Percentiles rank a stretch among this genome's conserved stretches.
Evolutionary conservation across 441 rosid genomes (phyloP).

Genomic region (Pelargonium cotyledonis): DNA sequence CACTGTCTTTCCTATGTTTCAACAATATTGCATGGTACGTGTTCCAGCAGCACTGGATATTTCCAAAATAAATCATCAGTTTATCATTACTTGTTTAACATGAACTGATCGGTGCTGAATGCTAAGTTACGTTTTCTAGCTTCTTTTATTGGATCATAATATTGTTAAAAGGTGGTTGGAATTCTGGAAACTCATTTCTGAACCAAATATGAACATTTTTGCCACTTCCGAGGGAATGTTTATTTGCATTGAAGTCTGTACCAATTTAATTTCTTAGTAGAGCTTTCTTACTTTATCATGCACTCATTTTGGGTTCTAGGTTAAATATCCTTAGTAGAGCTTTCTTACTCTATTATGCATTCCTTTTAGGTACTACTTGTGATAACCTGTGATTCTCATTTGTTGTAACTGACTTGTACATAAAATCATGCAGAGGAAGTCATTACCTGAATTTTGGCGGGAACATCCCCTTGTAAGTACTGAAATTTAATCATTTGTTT

Average conservation of each 20-base stretch:
- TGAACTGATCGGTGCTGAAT: background rate
- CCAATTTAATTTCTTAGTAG: too few relatives aligned
- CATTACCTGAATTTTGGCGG: conserved; percentile 8
- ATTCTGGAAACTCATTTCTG: background rate
- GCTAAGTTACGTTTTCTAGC: background rate
- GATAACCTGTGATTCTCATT: background rate
- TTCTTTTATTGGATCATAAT: background rate
- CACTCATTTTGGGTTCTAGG: too few relatives aligned
- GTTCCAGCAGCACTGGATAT: conserved; percentile 3
- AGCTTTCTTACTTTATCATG: too few relatives aligned
- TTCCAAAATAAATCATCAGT: background rate
- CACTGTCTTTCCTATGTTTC: conserved; percentile 75
- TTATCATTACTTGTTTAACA: background rate
- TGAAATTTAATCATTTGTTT: background rate
- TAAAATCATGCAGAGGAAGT: conserved; percentile 7
- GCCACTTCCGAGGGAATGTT: too few relatives aligned
- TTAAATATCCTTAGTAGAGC: background rate
- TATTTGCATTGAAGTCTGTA: too few relatives aligned
- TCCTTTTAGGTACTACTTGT: background rate
- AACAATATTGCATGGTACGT: conserved; percentile 86
- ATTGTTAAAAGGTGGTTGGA: background rate
- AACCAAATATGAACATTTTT: too few relatives aligned
- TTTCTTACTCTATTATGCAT: background rate
- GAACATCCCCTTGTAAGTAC: conserved; percentile 7
- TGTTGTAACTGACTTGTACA: conserved; percentile 4